Conservation (phyloP, 139 green algal genomes). For the Coelastrella sp. region DNA sequence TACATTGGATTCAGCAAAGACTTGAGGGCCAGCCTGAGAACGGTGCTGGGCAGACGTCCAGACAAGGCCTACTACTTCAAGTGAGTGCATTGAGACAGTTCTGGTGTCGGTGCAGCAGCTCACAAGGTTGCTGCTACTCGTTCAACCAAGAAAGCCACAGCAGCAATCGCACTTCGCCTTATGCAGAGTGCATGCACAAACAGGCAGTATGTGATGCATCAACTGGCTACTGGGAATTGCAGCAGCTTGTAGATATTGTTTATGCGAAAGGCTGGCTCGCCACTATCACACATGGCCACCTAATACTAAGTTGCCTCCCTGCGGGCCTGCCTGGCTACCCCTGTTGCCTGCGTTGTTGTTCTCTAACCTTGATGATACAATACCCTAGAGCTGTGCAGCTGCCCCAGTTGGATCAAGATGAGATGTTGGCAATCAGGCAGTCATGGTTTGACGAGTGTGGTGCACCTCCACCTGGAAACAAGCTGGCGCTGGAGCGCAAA, state of each 20-base stretch:
- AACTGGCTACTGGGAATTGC: background rate
- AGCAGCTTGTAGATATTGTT: background rate
- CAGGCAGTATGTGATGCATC: background rate
- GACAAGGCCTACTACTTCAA: conserved; percentile 86
- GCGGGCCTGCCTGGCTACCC: background rate
- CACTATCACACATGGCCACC: no score
- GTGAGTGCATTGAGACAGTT: background rate
- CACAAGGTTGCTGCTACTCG: background rate
- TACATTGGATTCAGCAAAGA: conserved; percentile 93
- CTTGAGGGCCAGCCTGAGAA: conserved; percentile 83
- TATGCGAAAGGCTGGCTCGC: background rate
- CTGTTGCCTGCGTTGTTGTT: background rate
- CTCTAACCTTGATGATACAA: background rate
- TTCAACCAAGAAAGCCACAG: background rate
- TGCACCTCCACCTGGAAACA: conserved; percentile 83
- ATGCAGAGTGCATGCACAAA: no score
- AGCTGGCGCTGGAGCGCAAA: conserved; percentile 76
- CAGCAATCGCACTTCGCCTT: background rate
- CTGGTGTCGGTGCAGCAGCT: background rate
- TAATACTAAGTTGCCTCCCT: background rate
- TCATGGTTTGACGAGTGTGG: conserved; percentile 82
- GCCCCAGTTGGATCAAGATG: conserved; percentile 76
- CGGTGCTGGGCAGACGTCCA: conserved; percentile 80
- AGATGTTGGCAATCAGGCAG: conserved; percentile 77
- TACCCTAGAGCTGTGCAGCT: conserved; percentile 64